phyloP scores from a whole-genome alignment of 1,284 basidiomycete species.

The Moesziomyces sp. region DNA sequence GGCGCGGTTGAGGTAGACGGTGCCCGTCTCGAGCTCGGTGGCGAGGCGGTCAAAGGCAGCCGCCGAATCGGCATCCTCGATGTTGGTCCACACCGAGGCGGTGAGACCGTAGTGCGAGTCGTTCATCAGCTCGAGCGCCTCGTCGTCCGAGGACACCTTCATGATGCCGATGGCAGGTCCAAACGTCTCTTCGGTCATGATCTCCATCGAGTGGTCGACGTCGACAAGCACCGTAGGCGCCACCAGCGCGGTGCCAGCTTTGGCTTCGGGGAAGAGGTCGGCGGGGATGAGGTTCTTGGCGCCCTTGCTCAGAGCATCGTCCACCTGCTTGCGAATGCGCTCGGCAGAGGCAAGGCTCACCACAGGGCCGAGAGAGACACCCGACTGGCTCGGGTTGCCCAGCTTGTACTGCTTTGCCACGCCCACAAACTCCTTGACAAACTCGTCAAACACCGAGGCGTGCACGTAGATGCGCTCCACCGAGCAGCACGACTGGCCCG shows the following conservation, averaged over 20 bases:
- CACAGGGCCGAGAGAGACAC: slow-evolving; percentile 87
- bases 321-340: slow-evolving; percentile 84
- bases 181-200: slow-evolving; percentile 79
- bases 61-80: slow-evolving; percentile 73
- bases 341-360: slow-evolving; percentile 85
- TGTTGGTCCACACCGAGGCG: slow-evolving; percentile 89
- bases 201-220: slow-evolving; percentile 89
- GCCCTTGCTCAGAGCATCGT: slow-evolving; percentile 73
- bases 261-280: slow-evolving; percentile 74
- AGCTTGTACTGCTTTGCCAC: slow-evolving; percentile 83
- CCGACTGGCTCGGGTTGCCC: slow-evolving; percentile 81
- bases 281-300: slow-evolving; percentile 25
- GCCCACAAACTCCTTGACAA: slow-evolving; percentile 80
- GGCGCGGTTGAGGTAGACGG: slow-evolving; percentile 85
- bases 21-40: slow-evolving; percentile 84
- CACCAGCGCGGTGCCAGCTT: slow-evolving; percentile 80
- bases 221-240: slow-evolving; percentile 88
- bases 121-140: slow-evolving; percentile 90
- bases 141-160: slow-evolving; percentile 83
- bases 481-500: slow-evolving; percentile 90
- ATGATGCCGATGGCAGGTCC: slow-evolving; percentile 91
- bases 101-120: slow-evolving; percentile 95
- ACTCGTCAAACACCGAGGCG: slow-evolving; percentile 80
- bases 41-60: slow-evolving; percentile 77
- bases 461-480: slow-evolving; percentile 94